Evolutionary conservation across 345 rosid genomes (phyloP).

Genomic region (Linum lewisii): DNA sequence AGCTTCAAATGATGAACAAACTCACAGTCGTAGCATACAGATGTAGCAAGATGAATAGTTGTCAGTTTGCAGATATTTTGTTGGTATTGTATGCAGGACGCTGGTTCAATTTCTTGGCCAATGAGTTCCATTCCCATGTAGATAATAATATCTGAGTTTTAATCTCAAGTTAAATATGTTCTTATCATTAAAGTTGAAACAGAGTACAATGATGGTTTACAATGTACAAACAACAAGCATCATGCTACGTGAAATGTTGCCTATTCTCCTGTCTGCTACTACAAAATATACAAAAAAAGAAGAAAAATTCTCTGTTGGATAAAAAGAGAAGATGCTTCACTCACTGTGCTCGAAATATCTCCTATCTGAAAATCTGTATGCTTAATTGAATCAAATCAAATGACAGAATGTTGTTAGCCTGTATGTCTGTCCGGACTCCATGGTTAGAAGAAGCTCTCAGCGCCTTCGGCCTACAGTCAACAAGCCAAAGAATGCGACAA

Average conservation of each 20-base stretch:
- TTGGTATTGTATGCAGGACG: neutral
- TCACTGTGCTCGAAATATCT: neutral
- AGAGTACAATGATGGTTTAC: neutral
- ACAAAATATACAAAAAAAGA: neutral
- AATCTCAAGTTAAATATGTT: neutral
- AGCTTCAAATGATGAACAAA: neutral
- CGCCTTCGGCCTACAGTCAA: conserved; percentile 15
- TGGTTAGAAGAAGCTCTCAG: neutral
- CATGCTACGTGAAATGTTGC: neutral
- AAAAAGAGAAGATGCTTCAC: neutral
- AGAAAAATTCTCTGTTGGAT: neutral
- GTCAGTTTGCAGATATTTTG: neutral
- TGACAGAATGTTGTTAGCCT: neutral
- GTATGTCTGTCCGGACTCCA: no score
- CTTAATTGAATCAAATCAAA: neutral
- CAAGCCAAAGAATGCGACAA: conserved; percentile 51
- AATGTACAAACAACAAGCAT: neutral
- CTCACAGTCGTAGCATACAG: neutral
- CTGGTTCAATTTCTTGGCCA: neutral
- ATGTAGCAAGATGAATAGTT: neutral
- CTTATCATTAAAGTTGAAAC: neutral
- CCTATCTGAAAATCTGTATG: neutral
- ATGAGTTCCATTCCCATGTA: neutral
- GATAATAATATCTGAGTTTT: neutral
- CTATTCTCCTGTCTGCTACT: neutral